These are phyloP conservation scores for Lasiosphaeris hirsuta DNA, from an alignment of 495 filamentous ascomycete species.

Conservation along the genomic window DNA sequence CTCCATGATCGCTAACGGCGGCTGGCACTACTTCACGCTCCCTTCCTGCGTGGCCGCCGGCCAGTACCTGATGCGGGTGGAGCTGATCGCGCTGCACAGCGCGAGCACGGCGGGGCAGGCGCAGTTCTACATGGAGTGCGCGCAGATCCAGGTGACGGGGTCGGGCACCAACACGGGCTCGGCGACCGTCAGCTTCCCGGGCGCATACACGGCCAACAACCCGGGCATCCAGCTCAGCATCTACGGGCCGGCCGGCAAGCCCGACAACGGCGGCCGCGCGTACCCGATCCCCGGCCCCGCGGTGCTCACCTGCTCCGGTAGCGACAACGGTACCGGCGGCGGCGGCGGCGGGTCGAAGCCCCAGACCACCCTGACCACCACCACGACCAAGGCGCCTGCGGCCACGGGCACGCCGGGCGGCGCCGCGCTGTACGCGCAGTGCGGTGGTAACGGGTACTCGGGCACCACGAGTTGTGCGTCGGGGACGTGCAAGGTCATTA, in stretches of 20 bases:
- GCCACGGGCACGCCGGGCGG: slow-evolving; percentile 1
- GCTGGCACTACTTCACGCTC: slow-evolving; percentile 47
- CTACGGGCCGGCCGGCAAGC: slow-evolving; percentile 36
- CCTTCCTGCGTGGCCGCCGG: slow-evolving; percentile 44
- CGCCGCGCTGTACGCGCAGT: slow-evolving; percentile 26
- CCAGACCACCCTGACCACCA: not conserved
- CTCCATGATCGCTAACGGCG: slow-evolving; percentile 28
- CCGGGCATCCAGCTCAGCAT: slow-evolving; percentile 46
- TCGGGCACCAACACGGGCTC: slow-evolving; percentile 38
- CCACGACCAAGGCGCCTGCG: not conserved
- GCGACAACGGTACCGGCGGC: slow-evolving; percentile 12
- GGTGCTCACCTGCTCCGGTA: slow-evolving; percentile 31
- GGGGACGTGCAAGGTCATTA: slow-evolving; percentile 26
- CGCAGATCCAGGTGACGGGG: slow-evolving; percentile 50
- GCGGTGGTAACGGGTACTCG: slow-evolving; percentile 26
- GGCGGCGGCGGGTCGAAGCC: slow-evolving; percentile 10
- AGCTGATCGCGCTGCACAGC: slow-evolving; percentile 49
- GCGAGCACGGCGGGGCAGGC: slow-evolving; percentile 40
- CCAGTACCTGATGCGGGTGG: slow-evolving; percentile 52
- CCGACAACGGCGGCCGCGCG: slow-evolving; percentile 34
- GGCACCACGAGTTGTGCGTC: slow-evolving; percentile 22
- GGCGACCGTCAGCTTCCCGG: slow-evolving; percentile 45
- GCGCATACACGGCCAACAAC: slow-evolving; percentile 45
- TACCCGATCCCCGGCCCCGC: slow-evolving; percentile 42
- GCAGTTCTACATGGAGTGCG: slow-evolving; percentile 51